Conservation (phyloP, 2,329 filamentous ascomycete species). For the Neonectria ditissima region DNA sequence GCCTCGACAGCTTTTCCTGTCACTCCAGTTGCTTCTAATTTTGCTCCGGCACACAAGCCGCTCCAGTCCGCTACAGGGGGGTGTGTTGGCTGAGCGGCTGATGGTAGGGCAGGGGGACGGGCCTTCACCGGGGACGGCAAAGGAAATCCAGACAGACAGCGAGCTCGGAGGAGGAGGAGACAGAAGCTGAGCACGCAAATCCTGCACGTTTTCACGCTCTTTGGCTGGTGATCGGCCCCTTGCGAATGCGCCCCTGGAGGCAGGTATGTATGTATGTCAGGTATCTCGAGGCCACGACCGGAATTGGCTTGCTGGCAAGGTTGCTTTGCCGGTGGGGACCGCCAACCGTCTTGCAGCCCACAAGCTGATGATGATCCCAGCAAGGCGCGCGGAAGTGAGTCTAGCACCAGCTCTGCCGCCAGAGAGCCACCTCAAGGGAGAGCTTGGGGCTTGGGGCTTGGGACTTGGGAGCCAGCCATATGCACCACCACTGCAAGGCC, state of each 20-base stretch:
- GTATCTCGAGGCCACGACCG: slow-evolving; percentile 11
- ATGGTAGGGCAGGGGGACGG: slow-evolving; percentile 15
- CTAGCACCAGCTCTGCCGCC: neutral
- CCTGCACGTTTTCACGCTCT: slow-evolving; percentile 3
- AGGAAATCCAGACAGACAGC: slow-evolving; percentile 1
- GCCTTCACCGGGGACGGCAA: slow-evolving; percentile 1
- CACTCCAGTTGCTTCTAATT: slow-evolving; percentile 24
- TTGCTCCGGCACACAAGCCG: slow-evolving; percentile 15
- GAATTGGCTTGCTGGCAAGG: slow-evolving; percentile 20
- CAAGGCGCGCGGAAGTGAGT: neutral
- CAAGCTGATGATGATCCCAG: slow-evolving; percentile 27
- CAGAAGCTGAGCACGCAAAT: slow-evolving; percentile 14
- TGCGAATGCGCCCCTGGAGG: slow-evolving; percentile 6
- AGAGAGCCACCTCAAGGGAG: slow-evolving; percentile 19
- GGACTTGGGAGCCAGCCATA: slow-evolving; percentile 17
- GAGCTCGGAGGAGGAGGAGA: neutral
- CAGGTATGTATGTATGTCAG: slow-evolving; percentile 1
- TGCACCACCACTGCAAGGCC: slow-evolving; percentile 30
- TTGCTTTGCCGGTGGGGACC: slow-evolving; percentile 25
- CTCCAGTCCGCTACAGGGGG: slow-evolving; percentile 16
- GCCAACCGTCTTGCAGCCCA: slow-evolving; percentile 17
- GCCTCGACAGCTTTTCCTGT: slow-evolving; percentile 1
- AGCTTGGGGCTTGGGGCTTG: slow-evolving; percentile 11
- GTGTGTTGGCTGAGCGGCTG: slow-evolving; percentile 18
- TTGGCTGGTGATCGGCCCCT: neutral